phyloP scores from a whole-genome alignment of 1,284 basidiomycete genomes.

The Amylostereum chailletii region DNA sequence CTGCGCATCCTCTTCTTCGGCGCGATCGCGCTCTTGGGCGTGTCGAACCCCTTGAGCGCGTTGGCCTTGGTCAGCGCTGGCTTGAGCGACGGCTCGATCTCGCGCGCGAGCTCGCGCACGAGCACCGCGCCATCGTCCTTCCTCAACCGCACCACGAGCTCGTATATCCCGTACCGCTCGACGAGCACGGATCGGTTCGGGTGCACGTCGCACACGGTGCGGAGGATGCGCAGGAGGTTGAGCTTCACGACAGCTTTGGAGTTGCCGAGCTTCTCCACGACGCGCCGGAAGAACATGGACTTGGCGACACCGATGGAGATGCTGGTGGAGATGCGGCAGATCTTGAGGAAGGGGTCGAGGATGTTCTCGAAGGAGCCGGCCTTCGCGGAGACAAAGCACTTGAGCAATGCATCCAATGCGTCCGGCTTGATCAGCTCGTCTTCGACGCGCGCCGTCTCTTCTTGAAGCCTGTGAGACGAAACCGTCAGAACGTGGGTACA shows the following conservation, averaged over 20 bases:
- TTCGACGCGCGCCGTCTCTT: constrained; percentile 90
- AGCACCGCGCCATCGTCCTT: constrained; percentile 81
- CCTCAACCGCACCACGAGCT: constrained; percentile 72
- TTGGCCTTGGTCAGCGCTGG: constrained; percentile 29
- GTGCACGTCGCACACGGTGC: constrained; percentile 82
- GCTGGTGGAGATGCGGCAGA: constrained; percentile 72
- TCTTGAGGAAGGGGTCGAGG: constrained; percentile 87
- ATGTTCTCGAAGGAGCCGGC: constrained; percentile 93
- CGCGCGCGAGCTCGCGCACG: constrained; percentile 80
- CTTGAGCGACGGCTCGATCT: constrained; percentile 65
- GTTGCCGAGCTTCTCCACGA: constrained; percentile 78
- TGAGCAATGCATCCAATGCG: constrained; percentile 67
- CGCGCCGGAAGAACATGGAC: constrained; percentile 77
- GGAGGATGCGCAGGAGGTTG: constrained; percentile 81
- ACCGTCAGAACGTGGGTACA: neutral
- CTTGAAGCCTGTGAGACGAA: constrained; percentile 63
- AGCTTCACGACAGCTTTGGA: constrained; percentile 85
- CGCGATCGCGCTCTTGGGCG: constrained; percentile 39
- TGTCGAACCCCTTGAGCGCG: constrained; percentile 25
- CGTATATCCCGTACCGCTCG: constrained; percentile 68
- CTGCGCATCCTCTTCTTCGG: constrained; percentile 54
- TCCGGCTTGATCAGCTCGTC: constrained; percentile 71
- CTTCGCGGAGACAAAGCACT: constrained; percentile 83
- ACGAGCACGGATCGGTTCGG: constrained; percentile 79
- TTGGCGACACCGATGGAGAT: constrained; percentile 76